These are phyloP conservation scores for Myxozyma neglecta DNA, from an alignment of 805 yeast species.

Conservation along the genomic window DNA sequence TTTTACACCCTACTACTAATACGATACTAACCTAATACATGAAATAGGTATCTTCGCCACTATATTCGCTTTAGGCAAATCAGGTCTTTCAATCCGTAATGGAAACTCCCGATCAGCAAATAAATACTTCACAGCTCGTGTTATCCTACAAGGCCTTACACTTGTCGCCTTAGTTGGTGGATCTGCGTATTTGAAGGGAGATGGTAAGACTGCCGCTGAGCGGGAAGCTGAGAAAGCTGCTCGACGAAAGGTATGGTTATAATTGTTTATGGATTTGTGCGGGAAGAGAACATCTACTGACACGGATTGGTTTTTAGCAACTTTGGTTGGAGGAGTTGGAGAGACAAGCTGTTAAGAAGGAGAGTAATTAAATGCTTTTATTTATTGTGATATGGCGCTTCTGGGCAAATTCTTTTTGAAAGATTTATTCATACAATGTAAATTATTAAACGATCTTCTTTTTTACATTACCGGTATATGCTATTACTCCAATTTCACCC, in stretches of 20 bases:
- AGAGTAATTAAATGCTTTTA: neutral
- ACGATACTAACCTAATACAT: neutral
- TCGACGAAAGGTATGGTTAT: conserved; percentile 20
- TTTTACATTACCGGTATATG: neutral
- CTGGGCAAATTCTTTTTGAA: no score
- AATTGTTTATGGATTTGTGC: no score
- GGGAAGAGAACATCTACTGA: no score
- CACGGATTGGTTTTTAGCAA: conserved; percentile 45
- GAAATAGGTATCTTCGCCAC: conserved; percentile 21
- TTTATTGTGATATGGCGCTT: neutral
- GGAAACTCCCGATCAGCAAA: conserved; percentile 74
- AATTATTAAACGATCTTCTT: neutral
- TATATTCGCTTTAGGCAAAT: conserved; percentile 53
- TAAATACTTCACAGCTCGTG: conserved; percentile 79
- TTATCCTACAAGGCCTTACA: conserved; percentile 74
- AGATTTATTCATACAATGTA: neutral
- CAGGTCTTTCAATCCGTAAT: conserved; percentile 67
- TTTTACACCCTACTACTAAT: neutral
- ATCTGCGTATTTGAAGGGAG: conserved; percentile 59
- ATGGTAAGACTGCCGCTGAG: conserved; percentile 48
- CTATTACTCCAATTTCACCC: neutral
- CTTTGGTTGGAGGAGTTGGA: conserved; percentile 78
- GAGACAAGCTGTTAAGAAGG: conserved; percentile 32
- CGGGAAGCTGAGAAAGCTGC: conserved; percentile 25
- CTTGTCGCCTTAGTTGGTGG: conserved; percentile 74